Percentiles rank a stretch among this genome's conserved stretches.
These are phyloP conservation scores for Suillus alpinus DNA, from an alignment of 768 basidiomycete species.

Conservation along the genomic window DNA sequence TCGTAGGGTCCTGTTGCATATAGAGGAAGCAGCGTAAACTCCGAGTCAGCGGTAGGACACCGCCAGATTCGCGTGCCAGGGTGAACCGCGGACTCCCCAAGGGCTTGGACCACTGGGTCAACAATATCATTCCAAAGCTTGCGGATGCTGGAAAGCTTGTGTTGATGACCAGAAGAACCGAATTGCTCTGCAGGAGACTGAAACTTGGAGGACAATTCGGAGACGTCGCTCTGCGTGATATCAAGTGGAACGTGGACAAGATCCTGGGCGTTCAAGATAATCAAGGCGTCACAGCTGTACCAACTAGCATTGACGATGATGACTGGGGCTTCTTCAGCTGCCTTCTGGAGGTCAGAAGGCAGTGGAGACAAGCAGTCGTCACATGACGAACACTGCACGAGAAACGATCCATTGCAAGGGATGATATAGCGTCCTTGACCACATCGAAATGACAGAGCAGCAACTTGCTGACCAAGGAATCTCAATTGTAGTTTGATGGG, in stretches of 20 bases:
- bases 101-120: neutral
- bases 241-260: neutral
- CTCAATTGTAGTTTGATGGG: slow-evolving; percentile 26
- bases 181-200: neutral
- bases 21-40: slow-evolving; percentile 28
- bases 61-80: slow-evolving; percentile 2
- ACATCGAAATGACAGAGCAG: neutral
- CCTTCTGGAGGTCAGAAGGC: slow-evolving; percentile 8
- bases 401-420: neutral
- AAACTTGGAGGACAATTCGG: neutral
- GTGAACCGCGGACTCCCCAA: neutral
- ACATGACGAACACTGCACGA: neutral
- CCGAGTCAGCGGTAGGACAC: slow-evolving; percentile 7
- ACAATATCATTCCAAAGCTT: slow-evolving; percentile 2
- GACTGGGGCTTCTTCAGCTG: slow-evolving; percentile 16
- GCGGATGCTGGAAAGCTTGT: neutral
- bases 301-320: slow-evolving; percentile 13
- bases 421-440: neutral
- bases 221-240: neutral
- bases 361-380: neutral
- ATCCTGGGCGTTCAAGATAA: neutral
- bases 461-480: slow-evolving; percentile 18
- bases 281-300: slow-evolving; percentile 12
- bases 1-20: slow-evolving; percentile 32
- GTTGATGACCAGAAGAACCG: neutral